Conservation (phyloP, 768 basidiomycete species). For the Naganishia onofrii region DNA sequence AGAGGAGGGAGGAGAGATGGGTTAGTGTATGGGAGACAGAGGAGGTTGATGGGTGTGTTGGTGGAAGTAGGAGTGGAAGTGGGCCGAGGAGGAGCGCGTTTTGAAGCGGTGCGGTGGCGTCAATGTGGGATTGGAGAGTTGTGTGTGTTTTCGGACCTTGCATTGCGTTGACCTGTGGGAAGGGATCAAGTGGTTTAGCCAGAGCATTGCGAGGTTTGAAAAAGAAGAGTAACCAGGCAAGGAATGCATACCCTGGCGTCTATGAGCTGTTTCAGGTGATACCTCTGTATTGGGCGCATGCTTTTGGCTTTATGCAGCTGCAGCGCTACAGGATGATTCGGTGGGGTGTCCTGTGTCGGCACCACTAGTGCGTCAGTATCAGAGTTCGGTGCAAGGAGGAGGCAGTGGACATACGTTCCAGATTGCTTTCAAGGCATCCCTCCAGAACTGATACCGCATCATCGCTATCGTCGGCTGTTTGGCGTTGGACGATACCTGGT, state of each 20-base stretch:
- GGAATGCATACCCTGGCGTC: slow-evolving; percentile 44
- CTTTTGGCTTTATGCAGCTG: slow-evolving; percentile 39
- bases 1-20: slow-evolving; percentile 47
- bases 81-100: slow-evolving; percentile 48
- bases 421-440: slow-evolving; percentile 46
- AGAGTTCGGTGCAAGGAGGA: too few species aligned
- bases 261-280: slow-evolving; percentile 50
- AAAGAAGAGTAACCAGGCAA: background rate
- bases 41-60: slow-evolving; percentile 40
- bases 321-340: slow-evolving; percentile 49
- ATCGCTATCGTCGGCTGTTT: slow-evolving; percentile 49
- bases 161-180: slow-evolving; percentile 38
- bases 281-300: slow-evolving; percentile 46
- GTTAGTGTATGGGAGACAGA: slow-evolving; percentile 47
- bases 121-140: slow-evolving; percentile 43
- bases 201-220: background rate
- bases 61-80: slow-evolving; percentile 47
- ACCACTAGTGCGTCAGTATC: too few species aligned
- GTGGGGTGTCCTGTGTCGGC: slow-evolving; percentile 34
- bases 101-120: slow-evolving; percentile 40
- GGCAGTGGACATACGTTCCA: slow-evolving; percentile 34
- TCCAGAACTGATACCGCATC: slow-evolving; percentile 52
- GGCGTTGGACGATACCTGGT: slow-evolving; percentile 43
- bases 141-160: slow-evolving; percentile 37
- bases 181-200: too few species aligned